phyloP scores from a whole-genome alignment of 2,329 filamentous ascomycete species.

The Fusarium redolens region DNA sequence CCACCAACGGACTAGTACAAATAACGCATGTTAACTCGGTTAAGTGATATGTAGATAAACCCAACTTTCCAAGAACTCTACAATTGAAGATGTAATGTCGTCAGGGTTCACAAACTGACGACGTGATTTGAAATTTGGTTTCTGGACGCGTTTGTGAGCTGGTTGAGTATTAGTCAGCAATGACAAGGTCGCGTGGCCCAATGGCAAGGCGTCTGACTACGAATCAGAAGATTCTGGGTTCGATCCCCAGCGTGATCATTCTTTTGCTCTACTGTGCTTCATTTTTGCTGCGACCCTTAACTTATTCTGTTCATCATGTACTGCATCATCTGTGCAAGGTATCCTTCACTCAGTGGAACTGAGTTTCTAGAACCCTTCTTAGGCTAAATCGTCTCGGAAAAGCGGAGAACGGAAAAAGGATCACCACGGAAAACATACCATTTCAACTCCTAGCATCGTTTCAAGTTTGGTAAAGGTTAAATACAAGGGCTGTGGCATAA shows the following conservation, averaged over 20 bases:
- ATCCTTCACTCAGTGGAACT: background rate
- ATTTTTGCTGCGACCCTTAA: rapidly evolving
- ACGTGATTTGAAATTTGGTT: rapidly evolving
- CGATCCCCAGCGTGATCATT: conserved; percentile 35
- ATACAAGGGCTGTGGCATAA: background rate
- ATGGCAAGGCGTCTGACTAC: conserved; percentile 38
- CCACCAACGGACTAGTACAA: rapidly evolving
- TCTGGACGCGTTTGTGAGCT: background rate
- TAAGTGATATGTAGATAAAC: background rate
- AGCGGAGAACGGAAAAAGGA: conserved; percentile 8
- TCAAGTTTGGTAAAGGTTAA: conserved; percentile 2
- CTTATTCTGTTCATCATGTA: no score
- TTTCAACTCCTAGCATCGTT: background rate
- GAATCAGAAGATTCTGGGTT: conserved; percentile 39
- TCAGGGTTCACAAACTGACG: background rate
- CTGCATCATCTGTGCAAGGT: background rate
- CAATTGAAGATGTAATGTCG: rapidly evolving
- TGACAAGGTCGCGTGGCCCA: conserved; percentile 25
- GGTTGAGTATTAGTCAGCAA: background rate
- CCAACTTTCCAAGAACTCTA: rapidly evolving
- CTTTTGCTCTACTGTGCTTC: background rate
- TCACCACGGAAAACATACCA: conserved; percentile 3
- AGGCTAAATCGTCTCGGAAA: conserved; percentile 9
- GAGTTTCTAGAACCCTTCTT: background rate
- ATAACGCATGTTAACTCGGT: no score